These are phyloP conservation scores for Agrocybe pediades DNA, from an alignment of 768 basidiomycete genomes.

Conservation along the genomic window DNA sequence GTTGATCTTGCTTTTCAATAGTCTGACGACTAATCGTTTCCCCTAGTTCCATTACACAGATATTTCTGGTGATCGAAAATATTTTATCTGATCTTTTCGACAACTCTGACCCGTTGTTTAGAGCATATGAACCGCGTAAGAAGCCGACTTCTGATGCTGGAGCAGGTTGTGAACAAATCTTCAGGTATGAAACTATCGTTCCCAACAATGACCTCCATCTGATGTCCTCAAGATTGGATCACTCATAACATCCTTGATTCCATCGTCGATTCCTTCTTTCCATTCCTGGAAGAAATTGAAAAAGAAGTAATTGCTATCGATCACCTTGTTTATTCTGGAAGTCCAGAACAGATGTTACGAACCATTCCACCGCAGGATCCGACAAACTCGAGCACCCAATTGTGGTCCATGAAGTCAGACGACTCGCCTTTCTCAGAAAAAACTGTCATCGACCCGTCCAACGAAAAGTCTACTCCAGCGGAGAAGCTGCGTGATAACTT, in stretches of 20 bases:
- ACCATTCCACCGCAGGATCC: constrained; percentile 5
- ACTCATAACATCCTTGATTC: constrained; percentile 92
- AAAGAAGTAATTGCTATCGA: constrained; percentile 81
- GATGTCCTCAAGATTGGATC: constrained; percentile 75
- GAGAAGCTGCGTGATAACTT: constrained; percentile 23
- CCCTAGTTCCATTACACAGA: constrained; percentile 88
- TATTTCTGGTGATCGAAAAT: constrained; percentile 54
- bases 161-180: constrained; percentile 65
- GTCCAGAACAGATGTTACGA: not conserved
- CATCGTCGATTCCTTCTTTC: constrained; percentile 92
- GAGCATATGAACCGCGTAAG: constrained; percentile 82
- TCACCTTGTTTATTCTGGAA: constrained; percentile 54
- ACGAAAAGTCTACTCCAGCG: constrained; percentile 21
- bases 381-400: not conserved
- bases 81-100: not conserved
- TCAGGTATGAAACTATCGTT: constrained; percentile 51
- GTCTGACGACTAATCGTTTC: not conserved
- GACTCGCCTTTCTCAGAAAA: not conserved
- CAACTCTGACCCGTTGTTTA: constrained; percentile 18
- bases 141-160: constrained; percentile 65
- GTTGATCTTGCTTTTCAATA: constrained; percentile 32
- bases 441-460: not conserved
- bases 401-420: not conserved
- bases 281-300: constrained; percentile 79
- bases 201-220: not conserved